Conservation (phyloP, 1,284 basidiomycete genomes). For the Boletus mariae region DNA sequence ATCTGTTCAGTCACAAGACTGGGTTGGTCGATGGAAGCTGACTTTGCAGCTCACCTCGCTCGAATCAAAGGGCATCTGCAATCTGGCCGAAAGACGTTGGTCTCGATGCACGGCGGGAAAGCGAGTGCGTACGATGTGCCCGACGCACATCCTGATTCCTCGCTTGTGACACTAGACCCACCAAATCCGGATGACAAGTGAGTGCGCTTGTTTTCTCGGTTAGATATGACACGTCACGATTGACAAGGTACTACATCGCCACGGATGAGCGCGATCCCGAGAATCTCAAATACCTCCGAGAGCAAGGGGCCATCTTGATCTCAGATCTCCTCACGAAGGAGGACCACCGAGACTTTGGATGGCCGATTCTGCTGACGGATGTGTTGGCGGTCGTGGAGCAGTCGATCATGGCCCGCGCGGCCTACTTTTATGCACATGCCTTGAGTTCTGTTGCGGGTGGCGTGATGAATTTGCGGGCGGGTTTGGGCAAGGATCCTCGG, state of each 20-base stretch:
- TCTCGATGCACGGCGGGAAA: constrained; percentile 17
- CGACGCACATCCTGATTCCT: constrained; percentile 19
- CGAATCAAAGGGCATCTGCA: constrained; percentile 36
- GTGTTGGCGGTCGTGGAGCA: constrained; percentile 46
- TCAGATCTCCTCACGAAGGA: constrained; percentile 40
- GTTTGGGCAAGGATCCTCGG: constrained; percentile 30
- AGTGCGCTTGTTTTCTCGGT: background rate
- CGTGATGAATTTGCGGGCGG: too few relatives aligned
- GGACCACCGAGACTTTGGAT: constrained; percentile 29
- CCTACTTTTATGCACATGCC: constrained; percentile 45
- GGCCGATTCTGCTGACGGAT: constrained; percentile 33
- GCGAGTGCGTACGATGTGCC: constrained; percentile 30
- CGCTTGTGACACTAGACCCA: constrained; percentile 23
- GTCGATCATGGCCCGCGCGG: constrained; percentile 34
- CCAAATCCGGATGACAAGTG: constrained; percentile 26
- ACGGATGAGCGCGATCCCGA: constrained; percentile 15
- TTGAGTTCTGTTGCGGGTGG: constrained; percentile 43
- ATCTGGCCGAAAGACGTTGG: constrained; percentile 30
- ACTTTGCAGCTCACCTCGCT: constrained; percentile 35
- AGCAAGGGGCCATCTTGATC: constrained; percentile 33
- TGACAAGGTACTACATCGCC: constrained; percentile 33
- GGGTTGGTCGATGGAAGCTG: constrained; percentile 37
- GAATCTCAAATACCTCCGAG: constrained; percentile 34
- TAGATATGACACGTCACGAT: background rate
- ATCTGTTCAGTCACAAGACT: constrained; percentile 18